A percentile compares a stretch with the other conserved stretches of the same genome.
These are phyloP conservation scores for Scheffersomyces spartinae DNA, from an alignment of 805 yeast genomes.

Conservation along the genomic window DNA sequence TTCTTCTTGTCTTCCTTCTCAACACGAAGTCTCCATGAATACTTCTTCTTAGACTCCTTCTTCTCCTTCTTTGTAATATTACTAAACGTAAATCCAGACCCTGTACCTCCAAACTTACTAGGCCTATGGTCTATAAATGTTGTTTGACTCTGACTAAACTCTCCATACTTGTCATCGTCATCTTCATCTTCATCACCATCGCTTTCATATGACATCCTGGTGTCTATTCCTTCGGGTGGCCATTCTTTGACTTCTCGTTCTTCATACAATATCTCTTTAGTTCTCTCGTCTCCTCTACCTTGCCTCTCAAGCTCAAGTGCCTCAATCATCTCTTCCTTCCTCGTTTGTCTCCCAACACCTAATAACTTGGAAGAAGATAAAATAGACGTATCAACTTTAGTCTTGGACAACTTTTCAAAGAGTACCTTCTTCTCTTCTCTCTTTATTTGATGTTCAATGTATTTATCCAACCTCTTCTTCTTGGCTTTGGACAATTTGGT, in stretches of 20 bases:
- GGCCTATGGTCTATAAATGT: slow-evolving; percentile 67
- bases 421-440: slow-evolving; percentile 78
- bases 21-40: slow-evolving; percentile 54
- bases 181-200: slow-evolving; percentile 10
- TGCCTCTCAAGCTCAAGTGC: slow-evolving; percentile 62
- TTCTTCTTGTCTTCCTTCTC: slow-evolving; percentile 27
- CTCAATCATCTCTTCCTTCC: slow-evolving; percentile 57
- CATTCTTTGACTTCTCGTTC: slow-evolving; percentile 54
- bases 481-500: slow-evolving; percentile 60
- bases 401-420: slow-evolving; percentile 57
- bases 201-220: slow-evolving; percentile 7
- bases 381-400: slow-evolving; percentile 58
- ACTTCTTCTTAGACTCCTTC: slow-evolving; percentile 33
- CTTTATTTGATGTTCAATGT: slow-evolving; percentile 80
- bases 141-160: slow-evolving; percentile 15
- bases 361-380: slow-evolving; percentile 65
- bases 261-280: slow-evolving; percentile 57
- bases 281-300: slow-evolving; percentile 56
- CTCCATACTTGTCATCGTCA: slow-evolving; percentile 12
- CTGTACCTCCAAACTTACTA: slow-evolving; percentile 43
- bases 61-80: slow-evolving; percentile 38
- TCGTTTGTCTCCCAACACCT: slow-evolving; percentile 66
- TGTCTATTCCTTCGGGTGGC: slow-evolving; percentile 23
- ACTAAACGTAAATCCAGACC: slow-evolving; percentile 60
- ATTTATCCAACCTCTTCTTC: slow-evolving; percentile 75